Base-by-base conservation (phyloP, 257 asterid species). In the Solanum tarijense region DNA sequence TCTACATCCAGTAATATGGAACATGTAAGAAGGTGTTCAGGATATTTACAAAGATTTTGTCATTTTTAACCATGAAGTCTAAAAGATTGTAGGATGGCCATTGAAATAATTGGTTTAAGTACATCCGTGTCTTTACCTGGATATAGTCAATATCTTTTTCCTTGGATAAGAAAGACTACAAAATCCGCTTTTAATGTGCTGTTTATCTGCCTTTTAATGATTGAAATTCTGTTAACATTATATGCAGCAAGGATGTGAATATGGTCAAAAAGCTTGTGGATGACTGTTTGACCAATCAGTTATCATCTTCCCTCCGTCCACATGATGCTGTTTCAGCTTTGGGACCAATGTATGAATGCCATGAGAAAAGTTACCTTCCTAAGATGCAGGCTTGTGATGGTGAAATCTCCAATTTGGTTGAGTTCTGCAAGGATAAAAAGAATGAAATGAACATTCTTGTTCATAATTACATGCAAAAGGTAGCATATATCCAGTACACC, bases 261-360 rank as follows among this genome's bases (percentile, higher is more conserved):
- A 97, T 98, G 36, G 99, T 97, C 41, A 97, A 95, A 94, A 97
- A 94, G 90, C 98, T 97, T 29, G 98, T 97, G 86, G 99, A 95
- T 89, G 99, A 97, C 73, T 93, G 98, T 87, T 93, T 95, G 79
- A 90, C 96, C 60, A 89, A 94, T 89, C 93, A 95, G 90, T 89
- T 94, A 86, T 91, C 98, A 41, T 93, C 99, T 88, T 94, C 99
- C 66, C 93, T 97, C 87, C 98, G 99, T 79, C 99, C 99, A 75
- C 99, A 96, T 88, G 99, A 97, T 91, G 99, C 99, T 69, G 99
- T 96, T 91, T 97, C 98, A 3, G 99, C 99, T 18, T 89, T 96
- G 95, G 99, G 99, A 79, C 98, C 98, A n/a, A 96, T 96, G 95
- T 97, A 97, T 83, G 98, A 94, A 52, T 92, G 94, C 91, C 99